Base-by-base conservation (phyloP, 2,329 filamentous ascomycete genomes). In the Fusarium drepaniforme region DNA sequence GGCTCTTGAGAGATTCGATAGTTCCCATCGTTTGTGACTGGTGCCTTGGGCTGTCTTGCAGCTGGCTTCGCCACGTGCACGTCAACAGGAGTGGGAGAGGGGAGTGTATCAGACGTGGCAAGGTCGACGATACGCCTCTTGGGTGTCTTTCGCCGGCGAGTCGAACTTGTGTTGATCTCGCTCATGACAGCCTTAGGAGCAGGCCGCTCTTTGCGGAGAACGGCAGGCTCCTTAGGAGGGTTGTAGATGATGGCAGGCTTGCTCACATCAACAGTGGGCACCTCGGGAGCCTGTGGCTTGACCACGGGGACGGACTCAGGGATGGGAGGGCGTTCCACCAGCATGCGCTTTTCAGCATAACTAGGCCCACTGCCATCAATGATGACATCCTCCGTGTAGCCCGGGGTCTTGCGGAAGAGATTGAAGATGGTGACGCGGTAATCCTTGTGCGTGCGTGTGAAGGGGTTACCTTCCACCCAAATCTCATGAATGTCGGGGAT, bases 381-480 rank as follows among this genome's bases (percentile, higher is more conserved):
- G 56, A 95, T 87, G 70, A 98, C 92, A 80, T 99, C 97, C 75
- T 98, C 94, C 0, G 92, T 93, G 80, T 97, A 97, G 7, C 97
- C 97, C 13, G 96, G 94, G 0, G 94, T 95, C 69, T 91, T 92
- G 73, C 97, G 91, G 87, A 99, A 99, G 3, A 98, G 88, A 79
- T 98, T 99, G 90, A 99, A 98, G 73, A 98, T 97, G 23, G 92
- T 94, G 74, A 97, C 88, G 59, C 97, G 92, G 81, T 98, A 97
- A 77, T 93, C 92, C 69, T 92, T 89, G 81, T 98, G 94, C 1
- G 95, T 96, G 77, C 94, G 94, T 51, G 93, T 94, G 79, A 98
- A 98, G 0, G 96, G 94, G 79, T 99, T 99, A 25, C 95, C 94
- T 71, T 93, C 90, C 18, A 99, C 93, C 89, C 96, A 99, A 37